Evolutionary conservation across 1,139 yeast species (phyloP), one percentile per base, ranked within the genome.

Genomic region (Meyerozyma smithsonii): DNA sequence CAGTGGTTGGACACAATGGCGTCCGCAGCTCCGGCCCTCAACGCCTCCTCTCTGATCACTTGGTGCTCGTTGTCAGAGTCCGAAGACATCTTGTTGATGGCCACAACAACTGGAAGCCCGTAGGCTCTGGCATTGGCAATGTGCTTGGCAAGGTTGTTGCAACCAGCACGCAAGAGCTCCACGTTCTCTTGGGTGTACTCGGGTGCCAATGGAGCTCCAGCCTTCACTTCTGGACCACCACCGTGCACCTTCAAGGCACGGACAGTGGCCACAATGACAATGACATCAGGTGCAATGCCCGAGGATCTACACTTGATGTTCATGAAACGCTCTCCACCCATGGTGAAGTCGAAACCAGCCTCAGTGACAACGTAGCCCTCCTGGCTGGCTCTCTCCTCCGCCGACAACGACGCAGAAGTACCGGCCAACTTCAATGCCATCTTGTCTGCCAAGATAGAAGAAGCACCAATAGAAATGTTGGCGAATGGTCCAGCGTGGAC

Each of bases 401-500:
- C 68, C 43, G 71, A 65, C 56, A 62, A 58, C 24, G 74, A 59
- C 23, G 77, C 71, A 30, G 75, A 62, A n/a, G 77, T 66, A 18
- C 37, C 37, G 6, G 33, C 37, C 51, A 84, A 67, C 54, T 83
- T 82, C 60, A 84, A 68, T 4, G 88, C 90, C 52, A 84, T 66
- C 55, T 76, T 74, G 56, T 84, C 94, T 37, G 92, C 90, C 55
- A 84, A 73, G 33, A 84, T 86, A 16, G 92, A 84, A 1, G 89
- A 82, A 12, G 92, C 89, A 54, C 94, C 94, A 56, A 84, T 84
- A 19, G 92, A 84, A 47, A 84, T 84, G 61, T 84, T 84, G 49
- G 94, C 94, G 58, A 84, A 84, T 39, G 94, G 94, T 45, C 94
- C 94, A 25, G 92, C 92, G 55, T 84, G 94, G 21, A 84, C 88